Evolutionary conservation across 768 basidiomycete genomes (phyloP), one percentile per base, ranked within the genome.

Genomic region (Auricularia cornea): DNA sequence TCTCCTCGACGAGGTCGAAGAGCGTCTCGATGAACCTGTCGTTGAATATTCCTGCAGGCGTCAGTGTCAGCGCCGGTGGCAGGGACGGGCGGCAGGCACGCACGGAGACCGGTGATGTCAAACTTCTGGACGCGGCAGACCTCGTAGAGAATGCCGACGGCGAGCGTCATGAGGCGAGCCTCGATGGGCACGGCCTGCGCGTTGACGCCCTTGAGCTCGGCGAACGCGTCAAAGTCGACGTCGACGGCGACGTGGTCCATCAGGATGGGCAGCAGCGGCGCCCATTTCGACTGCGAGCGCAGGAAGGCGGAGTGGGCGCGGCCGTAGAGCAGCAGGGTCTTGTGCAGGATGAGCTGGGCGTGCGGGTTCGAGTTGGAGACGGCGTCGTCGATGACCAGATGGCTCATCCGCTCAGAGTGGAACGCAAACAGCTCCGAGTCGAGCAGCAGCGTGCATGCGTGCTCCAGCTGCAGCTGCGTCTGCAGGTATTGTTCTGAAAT

Each of bases 1-100:
- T 98, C 68, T 90, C 86, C 72, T 99, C 97, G 41, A 99, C 92
- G 51, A 98, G 83, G 60, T 96, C 90, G 68, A 97, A 96, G 56
- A 99, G 75, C 69, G 88, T 84, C 65, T 94, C 91, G 57, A 99
- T 87, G 73, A 98, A 97, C 0, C 77, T 59, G 66, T 96, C 90
- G 66, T 83, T 81, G 71, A 97, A 98, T 57, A 89, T 79, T 44
- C 81, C 94, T 96, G 68, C 3, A 44, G 52, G 32, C 31, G 60
- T 65, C 4, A 67, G 35, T 18, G 14, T 51, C 20, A 44, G 51
- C 29, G 38, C 30, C 33, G 56, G 40, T n/a, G 59, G 41, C 35
- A n/a, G 30, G 51, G 48, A 38, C 31, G 35, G 4, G 20, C 33
- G 31, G 48, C 33, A 54, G 23, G 57, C 35, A 79, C 89, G 67